Percentiles rank a stretch among this genome's conserved stretches.
Conservation (phyloP, 768 basidiomycete species). For the Pulveroboletus sp. region DNA sequence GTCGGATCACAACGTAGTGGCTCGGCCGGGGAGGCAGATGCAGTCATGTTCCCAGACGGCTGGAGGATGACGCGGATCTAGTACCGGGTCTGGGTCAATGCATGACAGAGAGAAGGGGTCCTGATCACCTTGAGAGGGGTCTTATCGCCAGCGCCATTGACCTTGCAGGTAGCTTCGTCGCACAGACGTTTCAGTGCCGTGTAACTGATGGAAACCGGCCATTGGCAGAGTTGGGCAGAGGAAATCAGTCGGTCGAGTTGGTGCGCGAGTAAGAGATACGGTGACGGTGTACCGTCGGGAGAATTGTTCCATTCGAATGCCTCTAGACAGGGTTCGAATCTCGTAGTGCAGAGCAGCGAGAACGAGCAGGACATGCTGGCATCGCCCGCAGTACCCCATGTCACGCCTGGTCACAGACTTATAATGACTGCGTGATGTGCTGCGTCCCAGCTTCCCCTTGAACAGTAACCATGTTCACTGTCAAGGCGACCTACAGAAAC, state of each 20-base stretch:
- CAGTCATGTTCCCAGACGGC: conserved; percentile 36
- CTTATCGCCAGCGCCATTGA: conserved; percentile 5
- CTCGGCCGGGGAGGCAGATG: conserved; percentile 30
- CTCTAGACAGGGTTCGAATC: conserved; percentile 52
- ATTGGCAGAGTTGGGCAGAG: conserved; percentile 48
- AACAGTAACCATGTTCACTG: conserved; percentile 55
- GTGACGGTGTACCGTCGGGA: conserved; percentile 43
- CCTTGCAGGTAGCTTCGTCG: conserved; percentile 36
- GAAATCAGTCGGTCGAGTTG: conserved; percentile 57
- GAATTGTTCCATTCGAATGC: conserved; percentile 54
- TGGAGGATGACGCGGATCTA: conserved; percentile 53
- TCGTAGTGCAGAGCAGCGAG: conserved; percentile 48
- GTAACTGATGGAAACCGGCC: conserved; percentile 43
- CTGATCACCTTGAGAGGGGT: conserved; percentile 23
- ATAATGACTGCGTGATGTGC: conserved; percentile 15
- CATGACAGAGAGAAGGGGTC: not conserved
- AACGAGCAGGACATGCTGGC: conserved; percentile 16
- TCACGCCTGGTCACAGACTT: conserved; percentile 21
- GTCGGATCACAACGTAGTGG: conserved; percentile 39
- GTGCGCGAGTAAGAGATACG: conserved; percentile 56
- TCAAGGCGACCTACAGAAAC: conserved; percentile 70
- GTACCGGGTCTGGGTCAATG: not conserved
- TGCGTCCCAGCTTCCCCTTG: conserved; percentile 18
- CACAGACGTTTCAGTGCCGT: conserved; percentile 41
- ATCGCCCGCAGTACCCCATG: not conserved